These are phyloP conservation scores for Eragrostis curvula DNA, from an alignment of 176 grass and related monocot species.

Conservation along the genomic window DNA sequence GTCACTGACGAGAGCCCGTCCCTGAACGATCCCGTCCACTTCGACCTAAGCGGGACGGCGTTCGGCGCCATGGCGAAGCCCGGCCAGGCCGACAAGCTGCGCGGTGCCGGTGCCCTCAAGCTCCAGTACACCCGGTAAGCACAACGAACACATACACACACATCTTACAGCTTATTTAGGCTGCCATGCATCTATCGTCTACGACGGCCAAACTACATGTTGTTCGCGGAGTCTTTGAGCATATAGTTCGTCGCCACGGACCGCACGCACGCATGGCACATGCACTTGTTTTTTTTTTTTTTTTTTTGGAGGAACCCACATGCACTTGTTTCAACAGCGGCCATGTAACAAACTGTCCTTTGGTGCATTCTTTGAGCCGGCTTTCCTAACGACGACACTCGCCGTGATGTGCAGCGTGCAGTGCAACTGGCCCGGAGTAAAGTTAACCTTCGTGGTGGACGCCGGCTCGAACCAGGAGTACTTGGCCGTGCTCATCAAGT, in stretches of 20 bases:
- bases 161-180: no score
- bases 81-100: conserved; percentile 60
- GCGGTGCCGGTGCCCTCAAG: conserved; percentile 50
- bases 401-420: conserved; percentile 34
- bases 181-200: no score
- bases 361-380: background rate
- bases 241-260: no score
- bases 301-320: no score
- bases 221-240: no score
- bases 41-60: conserved; percentile 76
- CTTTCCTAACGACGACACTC: background rate
- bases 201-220: no score
- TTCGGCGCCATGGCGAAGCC: conserved; percentile 69
- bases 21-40: conserved; percentile 50
- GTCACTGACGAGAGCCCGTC: conserved; percentile 65
- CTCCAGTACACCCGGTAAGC: conserved; percentile 62
- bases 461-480: conserved; percentile 69
- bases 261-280: no score
- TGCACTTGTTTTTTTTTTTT: no score
- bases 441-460: conserved; percentile 60
- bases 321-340: background rate
- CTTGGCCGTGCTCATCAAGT: conserved; percentile 66
- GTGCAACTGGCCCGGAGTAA: conserved; percentile 57
- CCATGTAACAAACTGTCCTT: background rate
- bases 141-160: no score